These are phyloP conservation scores for Melampsora medusae DNA, from an alignment of 1,284 basidiomycete genomes.

Conservation along the genomic window DNA sequence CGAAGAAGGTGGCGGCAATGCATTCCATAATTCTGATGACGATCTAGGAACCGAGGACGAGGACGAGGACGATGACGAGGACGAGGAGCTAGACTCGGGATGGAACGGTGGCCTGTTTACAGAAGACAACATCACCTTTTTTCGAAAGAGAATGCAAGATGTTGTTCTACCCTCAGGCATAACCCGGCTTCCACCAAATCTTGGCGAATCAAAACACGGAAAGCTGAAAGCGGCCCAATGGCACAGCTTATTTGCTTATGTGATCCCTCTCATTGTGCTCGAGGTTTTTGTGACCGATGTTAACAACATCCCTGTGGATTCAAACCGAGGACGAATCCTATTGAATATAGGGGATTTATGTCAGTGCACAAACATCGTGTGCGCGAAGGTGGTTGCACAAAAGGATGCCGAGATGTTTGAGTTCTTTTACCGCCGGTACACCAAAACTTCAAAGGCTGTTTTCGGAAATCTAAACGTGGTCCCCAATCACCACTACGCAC, in stretches of 20 bases:
- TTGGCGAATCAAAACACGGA: slow-evolving; percentile 15
- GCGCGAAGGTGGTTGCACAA: slow-evolving; percentile 15
- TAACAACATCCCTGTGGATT: background rate
- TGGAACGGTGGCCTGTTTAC: slow-evolving; percentile 3
- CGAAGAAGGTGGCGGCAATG: background rate
- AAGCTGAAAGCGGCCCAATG: slow-evolving; percentile 14
- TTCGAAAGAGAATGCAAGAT: background rate
- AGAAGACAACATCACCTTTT: background rate
- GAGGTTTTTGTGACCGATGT: slow-evolving; percentile 4
- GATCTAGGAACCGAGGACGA: background rate
- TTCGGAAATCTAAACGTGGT: background rate
- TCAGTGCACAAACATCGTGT: slow-evolving; percentile 17
- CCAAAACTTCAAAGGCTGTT: background rate
- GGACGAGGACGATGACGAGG: background rate
- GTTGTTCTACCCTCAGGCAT: slow-evolving; percentile 9
- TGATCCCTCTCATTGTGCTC: background rate
- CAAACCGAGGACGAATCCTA: background rate
- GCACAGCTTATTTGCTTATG: slow-evolving; percentile 13
- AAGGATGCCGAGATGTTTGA: background rate
- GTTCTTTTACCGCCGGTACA: background rate
- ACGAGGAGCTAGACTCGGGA: slow-evolving; percentile 2
- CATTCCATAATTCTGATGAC: background rate
- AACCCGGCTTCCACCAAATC: background rate
- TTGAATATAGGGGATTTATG: background rate
- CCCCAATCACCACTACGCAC: slow-evolving; percentile 21